Evolutionary conservation across 306 rosid species (phyloP), one percentile per base, ranked within the genome.

Genomic region (Erythrophleum fordii): DNA sequence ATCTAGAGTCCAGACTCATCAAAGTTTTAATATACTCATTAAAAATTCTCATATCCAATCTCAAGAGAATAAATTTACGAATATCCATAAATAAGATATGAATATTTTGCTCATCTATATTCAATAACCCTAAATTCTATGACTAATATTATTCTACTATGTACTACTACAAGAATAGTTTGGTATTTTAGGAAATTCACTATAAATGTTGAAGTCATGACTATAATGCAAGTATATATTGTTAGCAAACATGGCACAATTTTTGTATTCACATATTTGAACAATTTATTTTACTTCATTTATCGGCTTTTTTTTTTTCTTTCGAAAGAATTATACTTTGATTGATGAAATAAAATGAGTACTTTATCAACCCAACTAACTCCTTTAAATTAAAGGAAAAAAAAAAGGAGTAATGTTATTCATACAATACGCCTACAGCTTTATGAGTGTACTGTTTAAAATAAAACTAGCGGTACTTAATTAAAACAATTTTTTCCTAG

Each of bases 151-250:
- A 10, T 22, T 8, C 16, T 9, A 56, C 5, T 56, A 22, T 0
- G 1, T 56, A 29, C 34, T 56, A 1, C 65, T 25, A 4, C 34
- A 28, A 11, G 3, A 25, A 1, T 58, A 8, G 34, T 58, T 58
- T 58, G 65, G 65, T 58, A 11, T 23, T 58, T 58, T 25, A 25
- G 23, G 34, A 11, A 23, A 58, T 58, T 58, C 5, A 25, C 65
- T 23, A 58, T 58, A 58, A 56, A 56, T 56, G 62, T 56, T 56
- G 31, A 56, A 22, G 62, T 56, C 62, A n/a, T n/a, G n/a, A 56
- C 16, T 25, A 11, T 58, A 34, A 58, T 25, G 34, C 35, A 11
- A 58, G 65, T 31, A 25, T n/a, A n/a, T n/a, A n/a, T 58, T 58
- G 35, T 25, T 25, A 4, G 35, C 13, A 58, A 25, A 11, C 11